These are phyloP conservation scores for Penicillium verhagenii DNA, from an alignment of 495 filamentous ascomycete genomes.

Conservation along the genomic window DNA sequence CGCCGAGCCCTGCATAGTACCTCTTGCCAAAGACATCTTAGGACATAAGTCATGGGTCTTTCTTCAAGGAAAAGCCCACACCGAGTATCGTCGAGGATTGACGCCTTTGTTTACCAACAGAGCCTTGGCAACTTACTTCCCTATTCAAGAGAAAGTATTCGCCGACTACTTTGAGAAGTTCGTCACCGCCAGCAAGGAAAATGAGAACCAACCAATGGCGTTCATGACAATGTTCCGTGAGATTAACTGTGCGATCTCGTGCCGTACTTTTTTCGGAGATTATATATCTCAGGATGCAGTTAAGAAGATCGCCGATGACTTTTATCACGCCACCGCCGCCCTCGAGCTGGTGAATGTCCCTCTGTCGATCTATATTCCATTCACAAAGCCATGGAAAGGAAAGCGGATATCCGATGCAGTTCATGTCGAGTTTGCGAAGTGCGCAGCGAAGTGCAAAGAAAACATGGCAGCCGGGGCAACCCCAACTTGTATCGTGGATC, in stretches of 20 bases:
- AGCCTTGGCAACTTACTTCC: slow-evolving; percentile 80
- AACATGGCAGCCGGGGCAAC: slow-evolving; percentile 82
- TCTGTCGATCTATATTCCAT: slow-evolving; percentile 77
- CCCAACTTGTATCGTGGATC: slow-evolving; percentile 83
- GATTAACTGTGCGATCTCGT: slow-evolving; percentile 86
- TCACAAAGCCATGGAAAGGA: slow-evolving; percentile 88
- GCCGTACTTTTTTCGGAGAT: slow-evolving; percentile 54
- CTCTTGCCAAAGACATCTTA: slow-evolving; percentile 84
- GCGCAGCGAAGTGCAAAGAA: slow-evolving; percentile 81
- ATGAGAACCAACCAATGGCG: slow-evolving; percentile 60
- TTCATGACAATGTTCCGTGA: slow-evolving; percentile 89
- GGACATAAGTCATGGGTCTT: slow-evolving; percentile 91
- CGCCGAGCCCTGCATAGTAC: slow-evolving; percentile 90
- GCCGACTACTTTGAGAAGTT: slow-evolving; percentile 77
- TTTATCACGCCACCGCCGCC: slow-evolving; percentile 87
- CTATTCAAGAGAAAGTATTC: slow-evolving; percentile 82
- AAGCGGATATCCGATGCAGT: slow-evolving; percentile 87
- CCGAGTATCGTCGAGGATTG: slow-evolving; percentile 89
- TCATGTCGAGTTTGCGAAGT: slow-evolving; percentile 77
- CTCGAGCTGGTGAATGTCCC: slow-evolving; percentile 96
- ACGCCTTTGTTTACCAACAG: slow-evolving; percentile 87
- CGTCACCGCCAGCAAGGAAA: slow-evolving; percentile 59
- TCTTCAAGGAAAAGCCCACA: slow-evolving; percentile 82
- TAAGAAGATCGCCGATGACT: slow-evolving; percentile 93
- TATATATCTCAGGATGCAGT: slow-evolving; percentile 54